These are phyloP conservation scores for Sphaceloma murrayae DNA, from an alignment of 2,329 filamentous ascomycete genomes.

Conservation along the genomic window DNA sequence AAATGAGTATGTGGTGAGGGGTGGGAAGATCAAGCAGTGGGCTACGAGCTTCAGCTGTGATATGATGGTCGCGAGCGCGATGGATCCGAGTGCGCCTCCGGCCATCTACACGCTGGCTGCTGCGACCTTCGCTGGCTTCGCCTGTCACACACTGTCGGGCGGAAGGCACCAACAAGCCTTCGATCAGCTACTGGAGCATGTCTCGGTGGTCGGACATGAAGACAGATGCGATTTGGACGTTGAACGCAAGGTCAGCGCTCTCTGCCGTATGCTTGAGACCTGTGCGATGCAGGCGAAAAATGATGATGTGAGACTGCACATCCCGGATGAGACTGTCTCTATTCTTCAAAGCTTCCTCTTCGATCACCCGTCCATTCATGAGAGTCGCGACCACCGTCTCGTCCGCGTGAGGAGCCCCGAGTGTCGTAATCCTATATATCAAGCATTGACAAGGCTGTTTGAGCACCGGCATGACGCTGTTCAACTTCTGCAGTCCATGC, in stretches of 20 bases:
- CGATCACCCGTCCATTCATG: not conserved
- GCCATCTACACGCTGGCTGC: not conserved
- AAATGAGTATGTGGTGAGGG: not conserved
- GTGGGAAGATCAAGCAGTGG: slow-evolving; percentile 4
- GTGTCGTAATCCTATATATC: not conserved
- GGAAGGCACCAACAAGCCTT: no score
- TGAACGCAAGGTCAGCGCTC: not conserved
- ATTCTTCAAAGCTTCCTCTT: slow-evolving; percentile 5
- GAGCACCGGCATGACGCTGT: not conserved
- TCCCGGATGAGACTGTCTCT: not conserved
- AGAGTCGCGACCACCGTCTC: not conserved
- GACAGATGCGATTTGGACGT: not conserved
- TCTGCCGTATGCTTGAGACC: not conserved
- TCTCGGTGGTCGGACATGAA: not conserved
- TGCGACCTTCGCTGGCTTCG: not conserved
- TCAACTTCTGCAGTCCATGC: not conserved
- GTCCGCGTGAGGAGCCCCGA: not conserved
- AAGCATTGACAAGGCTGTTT: not conserved
- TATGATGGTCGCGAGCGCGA: not conserved
- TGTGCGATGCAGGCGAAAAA: not conserved
- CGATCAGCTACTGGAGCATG: no score
- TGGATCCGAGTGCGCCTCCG: not conserved
- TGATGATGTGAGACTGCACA: not conserved
- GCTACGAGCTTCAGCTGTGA: slow-evolving; percentile 1
- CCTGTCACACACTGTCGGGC: no score